phyloP scores from a whole-genome alignment of 2,329 filamentous ascomycete species.

The Alternaria burnsii region DNA sequence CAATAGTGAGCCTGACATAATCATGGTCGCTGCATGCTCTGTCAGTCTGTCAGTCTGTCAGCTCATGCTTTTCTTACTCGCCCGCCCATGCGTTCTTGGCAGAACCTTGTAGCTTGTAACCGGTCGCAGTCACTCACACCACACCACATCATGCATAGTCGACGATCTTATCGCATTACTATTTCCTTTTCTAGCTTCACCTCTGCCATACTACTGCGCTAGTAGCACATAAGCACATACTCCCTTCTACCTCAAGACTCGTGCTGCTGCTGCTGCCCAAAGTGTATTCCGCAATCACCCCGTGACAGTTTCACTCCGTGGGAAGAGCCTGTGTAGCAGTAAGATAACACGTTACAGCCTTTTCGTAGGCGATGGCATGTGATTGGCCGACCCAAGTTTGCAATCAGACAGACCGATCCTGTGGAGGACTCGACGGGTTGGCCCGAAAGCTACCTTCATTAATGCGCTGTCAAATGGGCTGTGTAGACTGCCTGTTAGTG shows the following conservation, averaged over 20 bases:
- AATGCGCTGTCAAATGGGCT: constrained; percentile 17
- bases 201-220: not conserved
- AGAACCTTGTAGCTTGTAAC: not conserved
- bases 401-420: not conserved
- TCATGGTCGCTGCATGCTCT: not conserved
- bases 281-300: not conserved
- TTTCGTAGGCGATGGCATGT: too few relatives aligned
- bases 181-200: not conserved
- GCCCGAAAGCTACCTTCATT: constrained; percentile 15
- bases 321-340: not conserved
- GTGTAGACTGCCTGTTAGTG: not conserved
- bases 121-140: constrained; percentile 1
- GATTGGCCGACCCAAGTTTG: not conserved
- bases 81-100: not conserved
- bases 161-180: constrained; percentile 7
- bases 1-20: constrained; percentile 1
- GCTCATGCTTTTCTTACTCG: not conserved
- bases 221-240: constrained; percentile 1
- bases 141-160: constrained; percentile 6
- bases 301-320: not conserved
- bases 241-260: not conserved
- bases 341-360: not conserved
- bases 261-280: not conserved
- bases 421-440: constrained; percentile 8
- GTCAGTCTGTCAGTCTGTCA: not conserved